Percentiles rank a stretch among this genome's conserved stretches.
Evolutionary conservation across 2,329 filamentous ascomycete genomes (phyloP).

Genomic region (Paracorniculantispora psalliotae): DNA sequence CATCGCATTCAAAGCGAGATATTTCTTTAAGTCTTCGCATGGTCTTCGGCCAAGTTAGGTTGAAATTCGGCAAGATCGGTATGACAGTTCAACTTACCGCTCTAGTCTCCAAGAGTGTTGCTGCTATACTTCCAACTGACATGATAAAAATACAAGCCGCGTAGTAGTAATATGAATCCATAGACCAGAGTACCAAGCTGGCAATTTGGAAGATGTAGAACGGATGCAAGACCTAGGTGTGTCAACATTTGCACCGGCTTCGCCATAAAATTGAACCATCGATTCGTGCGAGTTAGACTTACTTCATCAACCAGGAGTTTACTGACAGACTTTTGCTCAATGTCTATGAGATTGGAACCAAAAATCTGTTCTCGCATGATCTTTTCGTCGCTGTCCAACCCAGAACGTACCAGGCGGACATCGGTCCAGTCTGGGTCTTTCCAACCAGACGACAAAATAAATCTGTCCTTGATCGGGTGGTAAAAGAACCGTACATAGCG

Average conservation of each 20-base stretch:
- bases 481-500: slow-evolving; percentile 92
- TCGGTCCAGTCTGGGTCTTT: slow-evolving; percentile 88
- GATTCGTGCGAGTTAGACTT: slow-evolving; percentile 14
- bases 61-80: background rate
- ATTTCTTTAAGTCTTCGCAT: slow-evolving; percentile 89
- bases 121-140: slow-evolving; percentile 84
- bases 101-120: slow-evolving; percentile 85
- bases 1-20: slow-evolving; percentile 90
- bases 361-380: slow-evolving; percentile 80
- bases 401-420: slow-evolving; percentile 66
- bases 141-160: slow-evolving; percentile 92
- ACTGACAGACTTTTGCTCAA: slow-evolving; percentile 78
- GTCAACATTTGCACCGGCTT: background rate
- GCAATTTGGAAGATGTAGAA: slow-evolving; percentile 98
- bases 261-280: background rate
- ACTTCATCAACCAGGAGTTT: slow-evolving; percentile 88
- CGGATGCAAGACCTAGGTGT: slow-evolving; percentile 76
- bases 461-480: slow-evolving; percentile 84
- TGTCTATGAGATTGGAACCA: slow-evolving; percentile 84
- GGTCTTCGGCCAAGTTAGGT: slow-evolving; percentile 46
- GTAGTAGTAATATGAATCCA: slow-evolving; percentile 98
- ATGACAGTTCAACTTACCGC: slow-evolving; percentile 55
- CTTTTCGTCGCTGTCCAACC: slow-evolving; percentile 85
- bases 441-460: slow-evolving; percentile 82
- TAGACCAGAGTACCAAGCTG: slow-evolving; percentile 87